Percentiles rank a stretch among this genome's conserved stretches.
phyloP scores from a whole-genome alignment of 2,329 filamentous ascomycete genomes.

The Sclerotinia glacialis region DNA sequence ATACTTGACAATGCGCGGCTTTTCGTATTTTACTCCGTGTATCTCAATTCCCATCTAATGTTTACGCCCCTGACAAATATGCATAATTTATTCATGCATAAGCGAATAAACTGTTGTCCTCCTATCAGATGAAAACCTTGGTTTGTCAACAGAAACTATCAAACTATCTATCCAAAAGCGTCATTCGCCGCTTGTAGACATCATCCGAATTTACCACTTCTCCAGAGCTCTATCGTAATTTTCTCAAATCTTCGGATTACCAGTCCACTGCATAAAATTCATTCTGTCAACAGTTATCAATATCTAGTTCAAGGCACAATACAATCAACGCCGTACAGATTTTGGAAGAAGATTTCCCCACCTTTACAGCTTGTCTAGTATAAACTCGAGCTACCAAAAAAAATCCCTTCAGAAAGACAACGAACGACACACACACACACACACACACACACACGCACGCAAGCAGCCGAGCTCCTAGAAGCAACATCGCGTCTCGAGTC shows the following conservation, averaged over 20 bases:
- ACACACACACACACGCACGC: no score
- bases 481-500: constrained; percentile 12
- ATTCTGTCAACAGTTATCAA: not conserved
- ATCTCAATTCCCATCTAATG: not conserved
- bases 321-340: not conserved
- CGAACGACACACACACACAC: constrained; percentile 10
- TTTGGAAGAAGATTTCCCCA: constrained; percentile 17
- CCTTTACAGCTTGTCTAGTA: constrained; percentile 13
- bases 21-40: not conserved
- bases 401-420: constrained; percentile 19
- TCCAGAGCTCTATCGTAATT: constrained; percentile 1
- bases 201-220: constrained; percentile 10
- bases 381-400: constrained; percentile 18
- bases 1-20: not conserved
- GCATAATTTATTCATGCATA: constrained; percentile 11
- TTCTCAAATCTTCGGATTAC: not conserved
- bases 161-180: constrained; percentile 8
- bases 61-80: constrained; percentile 13
- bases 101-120: constrained; percentile 16
- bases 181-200: constrained; percentile 11
- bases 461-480: constrained; percentile 16
- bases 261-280: constrained; percentile 7
- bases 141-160: not conserved
- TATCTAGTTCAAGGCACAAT: constrained; percentile 7
- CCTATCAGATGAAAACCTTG: not conserved